Conservation (phyloP, 306 rosid genomes). For the Chamaecrista fasciculata region DNA sequence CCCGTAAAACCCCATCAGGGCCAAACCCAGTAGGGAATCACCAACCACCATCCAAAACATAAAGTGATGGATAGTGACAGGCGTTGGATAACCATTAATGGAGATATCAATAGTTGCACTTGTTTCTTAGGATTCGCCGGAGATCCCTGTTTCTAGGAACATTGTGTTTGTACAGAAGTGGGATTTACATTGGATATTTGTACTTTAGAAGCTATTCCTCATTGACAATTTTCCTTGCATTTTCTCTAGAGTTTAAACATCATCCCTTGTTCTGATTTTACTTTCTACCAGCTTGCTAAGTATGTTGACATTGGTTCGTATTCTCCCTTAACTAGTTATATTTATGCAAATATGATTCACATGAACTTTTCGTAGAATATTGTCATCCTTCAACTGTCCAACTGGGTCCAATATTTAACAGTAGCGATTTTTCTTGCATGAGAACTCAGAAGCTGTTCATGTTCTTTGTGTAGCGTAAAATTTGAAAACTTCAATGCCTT, state of each 20-base stretch:
- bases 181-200: constrained; percentile 35
- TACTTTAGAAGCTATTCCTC: constrained; percentile 19
- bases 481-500: neutral
- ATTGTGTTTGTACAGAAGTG: constrained; percentile 49
- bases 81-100: constrained; percentile 22
- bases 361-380: neutral
- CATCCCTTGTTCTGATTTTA: neutral
- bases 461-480: neutral
- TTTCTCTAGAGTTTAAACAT: neutral
- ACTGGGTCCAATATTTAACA: neutral
- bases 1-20: constrained; percentile 61
- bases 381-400: neutral
- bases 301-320: neutral
- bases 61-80: constrained; percentile 31
- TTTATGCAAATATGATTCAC: neutral
- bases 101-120: constrained; percentile 31
- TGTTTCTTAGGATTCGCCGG: constrained; percentile 1
- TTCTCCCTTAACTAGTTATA: neutral
- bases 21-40: constrained; percentile 87
- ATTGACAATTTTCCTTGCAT: neutral
- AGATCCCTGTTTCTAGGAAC: constrained; percentile 28
- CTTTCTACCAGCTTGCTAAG: neutral
- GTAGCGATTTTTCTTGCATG: too few species aligned
- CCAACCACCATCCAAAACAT: constrained; percentile 58
- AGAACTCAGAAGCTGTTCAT: neutral